Base-by-base conservation (phyloP, 495 filamentous ascomycete species). In the Hypomontagnella monticulosa region DNA sequence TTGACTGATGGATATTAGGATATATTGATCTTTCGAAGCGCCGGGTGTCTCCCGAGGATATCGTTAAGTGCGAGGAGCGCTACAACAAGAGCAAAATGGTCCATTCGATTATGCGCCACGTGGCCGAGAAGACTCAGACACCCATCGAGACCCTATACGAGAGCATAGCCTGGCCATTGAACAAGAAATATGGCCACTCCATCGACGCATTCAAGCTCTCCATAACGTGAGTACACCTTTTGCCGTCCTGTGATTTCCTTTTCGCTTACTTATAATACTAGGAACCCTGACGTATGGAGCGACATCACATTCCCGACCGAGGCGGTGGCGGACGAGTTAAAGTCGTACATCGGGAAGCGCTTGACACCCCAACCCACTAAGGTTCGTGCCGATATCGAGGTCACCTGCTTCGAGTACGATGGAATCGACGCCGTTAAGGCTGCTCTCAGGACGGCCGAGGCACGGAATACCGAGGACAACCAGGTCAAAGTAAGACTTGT, bases 81-180 rank as follows among this genome's bases (percentile, higher is more conserved):
- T 99, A 97, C 83, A 99, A 99, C 86, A 99, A 99, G 87, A 91
- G 90, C 83, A 99, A 99, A 83, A 93, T 97, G 81, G 95, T 98
- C 50, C 94, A 98, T 79, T 94, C 91, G 3, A 98, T 99, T 76
- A 91, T 98, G 88, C 88, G 95, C 65, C 95, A 99, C 75, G 95
- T 98, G 42, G 94, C 95, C 51, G 95, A 99, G 83, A 97, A 96
- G 79, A 96, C 93, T 27, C 88, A 89, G 74, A 93, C 89, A 18
- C 93, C 95, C 12, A 95, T 99, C 73, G 93, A 97, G 82, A 83
- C 85, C 40, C 87, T 99, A 52, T 98, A 99, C 78, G 86, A 94
- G 83, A 88, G 83, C 63, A 97, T 99, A 79, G 93, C 87, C 42
- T 99, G 95, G 95, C 96, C 96, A 5, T 81, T 99, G 75, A 93